Evolutionary conservation across 2,329 filamentous ascomycete genomes (phyloP).

Genomic region (Nigrospora osmanthi): DNA sequence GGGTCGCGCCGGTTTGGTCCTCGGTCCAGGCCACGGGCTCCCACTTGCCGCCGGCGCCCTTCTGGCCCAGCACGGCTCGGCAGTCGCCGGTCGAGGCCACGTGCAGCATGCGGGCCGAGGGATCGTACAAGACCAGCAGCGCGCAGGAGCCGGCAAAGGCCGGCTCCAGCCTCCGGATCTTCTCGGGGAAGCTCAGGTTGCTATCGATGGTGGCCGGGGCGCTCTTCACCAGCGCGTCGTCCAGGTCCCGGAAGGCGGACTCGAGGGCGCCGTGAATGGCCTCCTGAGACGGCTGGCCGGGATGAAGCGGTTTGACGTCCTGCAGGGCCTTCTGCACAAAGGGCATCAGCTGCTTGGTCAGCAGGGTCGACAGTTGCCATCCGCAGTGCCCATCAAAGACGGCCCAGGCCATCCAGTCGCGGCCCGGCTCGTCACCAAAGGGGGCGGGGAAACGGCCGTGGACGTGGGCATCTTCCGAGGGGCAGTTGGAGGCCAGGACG

Average conservation of each 20-base stretch:
- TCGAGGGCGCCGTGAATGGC: slow-evolving; percentile 25
- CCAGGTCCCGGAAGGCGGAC: slow-evolving; percentile 27
- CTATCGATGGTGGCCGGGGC: slow-evolving; percentile 20
- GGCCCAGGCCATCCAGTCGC: slow-evolving; percentile 22
- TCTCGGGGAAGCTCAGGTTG: slow-evolving; percentile 16
- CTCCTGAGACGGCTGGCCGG: slow-evolving; percentile 2
- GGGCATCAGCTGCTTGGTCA: slow-evolving; percentile 20
- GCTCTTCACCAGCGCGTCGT: slow-evolving; percentile 21
- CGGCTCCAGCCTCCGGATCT: slow-evolving; percentile 17
- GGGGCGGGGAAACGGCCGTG: slow-evolving; percentile 22
- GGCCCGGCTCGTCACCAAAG: slow-evolving; percentile 8
- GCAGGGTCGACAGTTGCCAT: slow-evolving; percentile 23
- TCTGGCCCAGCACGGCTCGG: slow-evolving; percentile 52
- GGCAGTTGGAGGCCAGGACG: slow-evolving; percentile 22
- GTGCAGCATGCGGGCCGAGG: slow-evolving; percentile 37
- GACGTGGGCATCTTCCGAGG: slow-evolving; percentile 23
- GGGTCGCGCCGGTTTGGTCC: slow-evolving; percentile 60
- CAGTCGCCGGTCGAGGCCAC: slow-evolving; percentile 61
- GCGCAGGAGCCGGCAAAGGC: slow-evolving; percentile 52
- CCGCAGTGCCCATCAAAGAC: slow-evolving; percentile 27
- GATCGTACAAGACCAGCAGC: slow-evolving; percentile 52
- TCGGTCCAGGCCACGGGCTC: slow-evolving; percentile 45
- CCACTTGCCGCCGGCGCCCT: slow-evolving; percentile 38
- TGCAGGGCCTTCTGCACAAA: slow-evolving; percentile 18
- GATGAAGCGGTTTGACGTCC: slow-evolving; percentile 2